phyloP scores from a whole-genome alignment of 768 basidiomycete genomes.

The Leccinum disarticulatum region DNA sequence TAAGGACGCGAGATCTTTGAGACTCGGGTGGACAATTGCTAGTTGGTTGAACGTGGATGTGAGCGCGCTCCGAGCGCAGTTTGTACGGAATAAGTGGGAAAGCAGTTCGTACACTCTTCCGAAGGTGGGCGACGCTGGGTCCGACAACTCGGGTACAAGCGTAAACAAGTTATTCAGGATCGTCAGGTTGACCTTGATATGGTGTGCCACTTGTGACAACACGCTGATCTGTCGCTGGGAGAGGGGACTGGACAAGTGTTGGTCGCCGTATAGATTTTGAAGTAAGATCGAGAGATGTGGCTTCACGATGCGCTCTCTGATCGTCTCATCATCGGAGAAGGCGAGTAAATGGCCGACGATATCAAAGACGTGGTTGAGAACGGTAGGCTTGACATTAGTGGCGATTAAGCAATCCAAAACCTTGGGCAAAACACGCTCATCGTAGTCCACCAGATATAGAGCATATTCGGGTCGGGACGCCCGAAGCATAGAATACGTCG shows the following conservation, averaged over 20 bases:
- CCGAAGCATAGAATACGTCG: conserved; percentile 52
- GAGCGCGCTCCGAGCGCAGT: conserved; percentile 68
- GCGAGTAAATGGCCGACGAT: conserved; percentile 71
- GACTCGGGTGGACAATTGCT: conserved; percentile 36
- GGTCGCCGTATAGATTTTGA: conserved; percentile 55
- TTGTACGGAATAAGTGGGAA: conserved; percentile 72
- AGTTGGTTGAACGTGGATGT: conserved; percentile 62
- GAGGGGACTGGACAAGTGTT: conserved; percentile 56
- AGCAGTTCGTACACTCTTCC: conserved; percentile 62
- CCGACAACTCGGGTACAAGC: conserved; percentile 61
- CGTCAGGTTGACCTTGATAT: conserved; percentile 78
- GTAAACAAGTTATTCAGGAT: conserved; percentile 66
- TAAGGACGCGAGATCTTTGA: conserved; percentile 52
- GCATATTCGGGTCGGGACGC: conserved; percentile 55
- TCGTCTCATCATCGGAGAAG: conserved; percentile 49
- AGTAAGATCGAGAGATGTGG: conserved; percentile 75
- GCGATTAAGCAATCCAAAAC: conserved; percentile 81
- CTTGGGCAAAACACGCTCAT: conserved; percentile 67
- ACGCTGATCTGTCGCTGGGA: conserved; percentile 81
- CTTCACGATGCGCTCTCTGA: conserved; percentile 56
- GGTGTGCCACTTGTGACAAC: conserved; percentile 75
- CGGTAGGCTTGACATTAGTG: conserved; percentile 82
- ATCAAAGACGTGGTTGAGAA: conserved; percentile 65
- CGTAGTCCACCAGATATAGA: conserved; percentile 65
- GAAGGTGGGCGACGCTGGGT: conserved; percentile 44